Conservation (phyloP, 352 stramenopile species). For the Pythium brassicae region DNA sequence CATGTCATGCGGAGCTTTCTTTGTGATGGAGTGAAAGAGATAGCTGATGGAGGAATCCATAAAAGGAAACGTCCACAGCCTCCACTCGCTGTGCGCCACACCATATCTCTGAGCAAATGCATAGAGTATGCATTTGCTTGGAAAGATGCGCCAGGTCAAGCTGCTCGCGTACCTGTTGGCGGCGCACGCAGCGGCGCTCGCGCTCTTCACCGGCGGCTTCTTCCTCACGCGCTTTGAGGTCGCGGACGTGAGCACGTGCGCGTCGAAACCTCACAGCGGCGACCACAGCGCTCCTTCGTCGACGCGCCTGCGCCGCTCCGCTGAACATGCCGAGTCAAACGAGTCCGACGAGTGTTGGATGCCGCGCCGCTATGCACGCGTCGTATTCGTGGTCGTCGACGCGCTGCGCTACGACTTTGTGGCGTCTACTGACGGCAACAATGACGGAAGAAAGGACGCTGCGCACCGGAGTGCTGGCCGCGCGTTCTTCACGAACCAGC, state of each 20-base stretch:
- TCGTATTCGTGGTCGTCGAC: conserved; percentile 96
- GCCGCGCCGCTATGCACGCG: conserved; percentile 61
- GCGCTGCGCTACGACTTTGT: conserved; percentile 97
- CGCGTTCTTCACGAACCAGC: conserved; percentile 77
- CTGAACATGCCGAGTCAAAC: conserved; percentile 3
- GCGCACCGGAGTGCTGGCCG: background rate
- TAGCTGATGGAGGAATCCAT: no score
- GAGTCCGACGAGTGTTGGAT: conserved; percentile 55
- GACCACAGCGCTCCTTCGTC: conserved; percentile 5
- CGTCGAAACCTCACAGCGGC: conserved; percentile 16
- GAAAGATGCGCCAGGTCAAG: background rate
- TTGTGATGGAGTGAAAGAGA: no score
- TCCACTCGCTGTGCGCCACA: no score
- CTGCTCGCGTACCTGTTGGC: conserved; percentile 30
- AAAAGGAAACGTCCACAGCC: no score
- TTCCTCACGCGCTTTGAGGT: conserved; percentile 89
- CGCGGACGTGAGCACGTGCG: conserved; percentile 57
- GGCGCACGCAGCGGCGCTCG: conserved; percentile 52
- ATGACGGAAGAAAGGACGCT: background rate
- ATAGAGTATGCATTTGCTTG: no score
- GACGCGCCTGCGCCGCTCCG: conserved; percentile 1
- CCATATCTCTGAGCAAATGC: no score
- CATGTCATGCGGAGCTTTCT: no score
- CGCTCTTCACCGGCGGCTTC: conserved; percentile 85
- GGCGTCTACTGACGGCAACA: background rate